phyloP scores from a whole-genome alignment of 192 early-diverging fungal genomes.

The Mortierella alpina region DNA sequence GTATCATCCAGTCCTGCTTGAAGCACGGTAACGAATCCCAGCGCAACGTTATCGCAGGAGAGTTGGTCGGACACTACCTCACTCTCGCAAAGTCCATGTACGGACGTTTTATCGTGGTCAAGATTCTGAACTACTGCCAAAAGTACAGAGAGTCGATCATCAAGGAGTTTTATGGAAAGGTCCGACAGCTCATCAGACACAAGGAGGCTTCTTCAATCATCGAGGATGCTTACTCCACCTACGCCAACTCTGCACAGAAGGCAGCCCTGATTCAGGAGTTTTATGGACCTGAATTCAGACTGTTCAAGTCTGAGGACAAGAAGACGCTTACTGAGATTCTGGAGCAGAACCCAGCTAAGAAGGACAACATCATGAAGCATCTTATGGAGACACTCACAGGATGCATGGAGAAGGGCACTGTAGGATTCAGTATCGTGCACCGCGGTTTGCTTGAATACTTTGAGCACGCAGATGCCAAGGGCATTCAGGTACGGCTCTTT shows the following conservation, averaged over 20 bases:
- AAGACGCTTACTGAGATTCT: constrained; percentile 70
- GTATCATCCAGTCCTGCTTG: constrained; percentile 91
- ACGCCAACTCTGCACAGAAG: constrained; percentile 80
- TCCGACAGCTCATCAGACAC: constrained; percentile 88
- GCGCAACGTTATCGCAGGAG: constrained; percentile 80
- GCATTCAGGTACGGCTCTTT: constrained; percentile 53
- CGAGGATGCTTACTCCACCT: constrained; percentile 87
- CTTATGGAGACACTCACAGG: constrained; percentile 75
- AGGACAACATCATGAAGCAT: constrained; percentile 75
- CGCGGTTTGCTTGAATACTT: constrained; percentile 89
- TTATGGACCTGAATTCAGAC: constrained; percentile 90
- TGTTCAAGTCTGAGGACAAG: constrained; percentile 76
- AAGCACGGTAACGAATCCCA: constrained; percentile 88
- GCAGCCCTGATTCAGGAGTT: constrained; percentile 87
- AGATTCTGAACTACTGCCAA: constrained; percentile 87
- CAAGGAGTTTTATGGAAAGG: constrained; percentile 80
- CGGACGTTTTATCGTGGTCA: constrained; percentile 89
- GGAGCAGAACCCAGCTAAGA: constrained; percentile 73
- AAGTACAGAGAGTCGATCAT: constrained; percentile 78
- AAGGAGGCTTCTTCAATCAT: constrained; percentile 88
- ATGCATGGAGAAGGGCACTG: constrained; percentile 85
- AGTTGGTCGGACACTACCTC: constrained; percentile 81
- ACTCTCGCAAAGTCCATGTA: constrained; percentile 83
- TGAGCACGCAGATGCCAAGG: constrained; percentile 70
- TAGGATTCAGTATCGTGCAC: constrained; percentile 86